Base-by-base conservation (phyloP, 2,329 filamentous ascomycete genomes). In the Phaeosphaeriaceae sp. region DNA sequence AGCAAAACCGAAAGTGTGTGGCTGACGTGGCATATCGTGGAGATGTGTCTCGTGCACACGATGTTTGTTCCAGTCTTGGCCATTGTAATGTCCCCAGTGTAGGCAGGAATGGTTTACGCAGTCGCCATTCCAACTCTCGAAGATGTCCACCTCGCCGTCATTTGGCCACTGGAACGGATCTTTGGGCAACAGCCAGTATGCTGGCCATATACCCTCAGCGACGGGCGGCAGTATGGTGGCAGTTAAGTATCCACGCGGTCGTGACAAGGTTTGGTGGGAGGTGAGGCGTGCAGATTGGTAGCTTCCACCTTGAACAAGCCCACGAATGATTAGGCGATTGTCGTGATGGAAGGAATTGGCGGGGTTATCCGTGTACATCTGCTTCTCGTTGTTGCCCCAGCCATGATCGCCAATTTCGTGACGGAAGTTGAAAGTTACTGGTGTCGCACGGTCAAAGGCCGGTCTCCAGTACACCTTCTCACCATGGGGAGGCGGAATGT, bases 61-160 rank as follows among this genome's bases (percentile, higher is more conserved):
- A 51, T 86, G 83, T 68, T 85, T 85, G 50, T 81, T 70, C 45
- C 74, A 75, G 58, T 86, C 83, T 48, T 82, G 71, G 49, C 74
- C 81, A 58, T 71, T 80, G 71, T 73, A 81, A 46, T 77, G 74
- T 3, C 83, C 83, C 83, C 83, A 86, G 58, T 86, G 83, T 40
- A 86, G 70, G 60, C 83, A 86, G 0, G 76, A 76, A 46, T 82
- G 79, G 61, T 86, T 86, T 39, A 79, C 73, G 28, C 67, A 63
- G 50, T 83, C 80, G 15, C 78, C 82, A 54, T 85, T 84, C 83
- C 83, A 86, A n/a, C 76, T 79, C 68, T 86, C 83, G 33, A 82
- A 79, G 38, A 86, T 82, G 64, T 86, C 83, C 11, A 86, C 73
- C 63, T 86, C 83, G 46, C 83, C 83, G 51, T 86, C 83, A 0